These are phyloP conservation scores for Alternaria sp. DNA, from an alignment of 2,329 filamentous ascomycete genomes.

Conservation along the genomic window DNA sequence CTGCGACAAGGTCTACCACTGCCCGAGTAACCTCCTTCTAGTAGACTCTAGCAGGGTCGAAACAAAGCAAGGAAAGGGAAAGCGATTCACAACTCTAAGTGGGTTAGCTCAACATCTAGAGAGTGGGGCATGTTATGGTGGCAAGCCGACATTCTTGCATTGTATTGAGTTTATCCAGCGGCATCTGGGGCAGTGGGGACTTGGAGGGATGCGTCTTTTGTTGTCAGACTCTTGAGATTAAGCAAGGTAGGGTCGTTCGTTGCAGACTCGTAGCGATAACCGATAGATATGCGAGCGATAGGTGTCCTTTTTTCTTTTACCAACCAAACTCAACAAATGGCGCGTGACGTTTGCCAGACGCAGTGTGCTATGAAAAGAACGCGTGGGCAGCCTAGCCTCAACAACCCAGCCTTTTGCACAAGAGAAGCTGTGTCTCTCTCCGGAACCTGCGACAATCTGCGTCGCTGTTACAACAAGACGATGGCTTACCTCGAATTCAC, in stretches of 20 bases:
- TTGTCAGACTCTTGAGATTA: neutral
- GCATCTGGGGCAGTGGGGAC: conserved; percentile 9
- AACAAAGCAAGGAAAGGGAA: conserved; percentile 5
- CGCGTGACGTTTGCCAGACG: neutral
- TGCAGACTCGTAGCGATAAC: neutral
- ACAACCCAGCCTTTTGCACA: neutral
- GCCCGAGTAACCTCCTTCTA: neutral
- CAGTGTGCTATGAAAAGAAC: neutral
- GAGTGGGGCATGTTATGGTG: conserved; percentile 8
- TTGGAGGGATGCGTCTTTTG: conserved; percentile 17
- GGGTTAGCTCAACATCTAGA: conserved; percentile 19
- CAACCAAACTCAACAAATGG: neutral
- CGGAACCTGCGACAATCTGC: neutral
- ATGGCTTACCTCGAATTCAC: neutral
- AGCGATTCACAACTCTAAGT: conserved; percentile 18
- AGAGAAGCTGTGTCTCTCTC: neutral
- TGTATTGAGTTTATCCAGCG: conserved; percentile 15
- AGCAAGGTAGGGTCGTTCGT: too few species aligned
- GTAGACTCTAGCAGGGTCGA: neutral
- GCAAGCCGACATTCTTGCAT: conserved; percentile 6
- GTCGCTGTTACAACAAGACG: neutral
- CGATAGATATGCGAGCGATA: neutral
- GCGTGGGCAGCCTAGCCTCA: neutral
- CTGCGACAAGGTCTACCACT: conserved; percentile 4
- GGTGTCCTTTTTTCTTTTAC: neutral